Conservation (phyloP, 805 yeast species). For the Metschnikowia peoriensis region DNA sequence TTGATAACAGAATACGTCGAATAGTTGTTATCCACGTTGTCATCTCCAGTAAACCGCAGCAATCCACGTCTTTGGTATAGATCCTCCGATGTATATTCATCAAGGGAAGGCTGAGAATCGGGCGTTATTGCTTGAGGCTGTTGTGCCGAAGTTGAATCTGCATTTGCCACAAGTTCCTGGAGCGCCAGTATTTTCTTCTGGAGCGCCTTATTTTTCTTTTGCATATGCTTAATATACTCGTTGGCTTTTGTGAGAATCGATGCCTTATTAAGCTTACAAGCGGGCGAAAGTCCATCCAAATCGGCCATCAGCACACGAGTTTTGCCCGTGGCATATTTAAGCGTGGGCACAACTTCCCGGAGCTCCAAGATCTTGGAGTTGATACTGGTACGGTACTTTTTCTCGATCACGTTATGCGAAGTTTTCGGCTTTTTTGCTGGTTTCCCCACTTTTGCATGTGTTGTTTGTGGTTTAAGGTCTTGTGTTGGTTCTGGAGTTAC, state of each 20-base stretch:
- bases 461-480: neutral
- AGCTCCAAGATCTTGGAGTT: constrained; percentile 67
- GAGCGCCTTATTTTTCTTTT: constrained; percentile 53
- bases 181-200: constrained; percentile 45
- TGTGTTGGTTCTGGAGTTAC: constrained; percentile 12
- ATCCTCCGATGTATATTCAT: neutral
- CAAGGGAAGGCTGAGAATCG: neutral
- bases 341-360: constrained; percentile 75
- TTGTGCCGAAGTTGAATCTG: neutral
- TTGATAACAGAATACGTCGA: neutral
- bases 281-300: constrained; percentile 73
- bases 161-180: constrained; percentile 32
- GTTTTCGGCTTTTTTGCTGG: constrained; percentile 49
- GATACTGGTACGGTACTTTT: constrained; percentile 75
- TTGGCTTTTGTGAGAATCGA: constrained; percentile 72
- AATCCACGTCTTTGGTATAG: constrained; percentile 4
- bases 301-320: constrained; percentile 7
- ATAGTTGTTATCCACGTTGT: neutral
- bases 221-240: constrained; percentile 74
- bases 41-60: neutral
- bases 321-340: constrained; percentile 56
- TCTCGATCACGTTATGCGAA: constrained; percentile 78
- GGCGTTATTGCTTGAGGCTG: neutral
- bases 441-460: constrained; percentile 28
- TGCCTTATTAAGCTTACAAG: constrained; percentile 74